phyloP scores from a whole-genome alignment of 495 filamentous ascomycete species.

The Aspergillus sclerotioniger region DNA sequence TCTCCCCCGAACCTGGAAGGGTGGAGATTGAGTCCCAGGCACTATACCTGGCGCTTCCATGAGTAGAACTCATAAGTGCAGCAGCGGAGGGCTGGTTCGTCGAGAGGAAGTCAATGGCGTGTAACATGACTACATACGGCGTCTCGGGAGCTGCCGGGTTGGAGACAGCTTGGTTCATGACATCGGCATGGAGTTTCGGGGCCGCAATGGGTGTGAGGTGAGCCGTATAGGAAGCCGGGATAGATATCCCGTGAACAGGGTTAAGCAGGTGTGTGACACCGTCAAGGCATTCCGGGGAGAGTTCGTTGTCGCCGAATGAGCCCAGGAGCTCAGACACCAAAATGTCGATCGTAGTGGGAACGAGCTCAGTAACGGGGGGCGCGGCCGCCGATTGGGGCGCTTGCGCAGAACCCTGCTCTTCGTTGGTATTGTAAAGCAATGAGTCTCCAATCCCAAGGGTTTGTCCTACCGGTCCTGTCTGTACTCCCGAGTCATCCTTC shows the following conservation, averaged over 20 bases:
- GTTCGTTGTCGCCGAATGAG: slow-evolving; percentile 88
- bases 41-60: slow-evolving; percentile 14
- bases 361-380: slow-evolving; percentile 7
- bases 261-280: slow-evolving; percentile 84
- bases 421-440: slow-evolving; percentile 26
- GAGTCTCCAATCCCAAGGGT: slow-evolving; percentile 34
- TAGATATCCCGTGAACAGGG: slow-evolving; percentile 80
- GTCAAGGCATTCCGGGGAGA: slow-evolving; percentile 86
- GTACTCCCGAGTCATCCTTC: slow-evolving; percentile 7
- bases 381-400: not conserved
- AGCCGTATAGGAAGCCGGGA: slow-evolving; percentile 87
- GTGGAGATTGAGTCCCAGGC: slow-evolving; percentile 31
- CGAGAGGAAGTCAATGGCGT: slow-evolving; percentile 78
- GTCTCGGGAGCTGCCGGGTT: slow-evolving; percentile 74
- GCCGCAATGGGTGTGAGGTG: slow-evolving; percentile 89
- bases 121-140: slow-evolving; percentile 91
- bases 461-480: slow-evolving; percentile 28
- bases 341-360: slow-evolving; percentile 76
- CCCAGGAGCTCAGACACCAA: slow-evolving; percentile 90
- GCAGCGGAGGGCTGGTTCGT: slow-evolving; percentile 31
- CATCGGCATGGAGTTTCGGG: slow-evolving; percentile 79
- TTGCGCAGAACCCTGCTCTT: slow-evolving; percentile 11
- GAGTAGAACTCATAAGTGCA: slow-evolving; percentile 14
- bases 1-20: slow-evolving; percentile 29
- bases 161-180: slow-evolving; percentile 55